These are phyloP conservation scores for Carex myosuroides DNA, from an alignment of 176 grass and related monocot species.

Conservation along the genomic window DNA sequence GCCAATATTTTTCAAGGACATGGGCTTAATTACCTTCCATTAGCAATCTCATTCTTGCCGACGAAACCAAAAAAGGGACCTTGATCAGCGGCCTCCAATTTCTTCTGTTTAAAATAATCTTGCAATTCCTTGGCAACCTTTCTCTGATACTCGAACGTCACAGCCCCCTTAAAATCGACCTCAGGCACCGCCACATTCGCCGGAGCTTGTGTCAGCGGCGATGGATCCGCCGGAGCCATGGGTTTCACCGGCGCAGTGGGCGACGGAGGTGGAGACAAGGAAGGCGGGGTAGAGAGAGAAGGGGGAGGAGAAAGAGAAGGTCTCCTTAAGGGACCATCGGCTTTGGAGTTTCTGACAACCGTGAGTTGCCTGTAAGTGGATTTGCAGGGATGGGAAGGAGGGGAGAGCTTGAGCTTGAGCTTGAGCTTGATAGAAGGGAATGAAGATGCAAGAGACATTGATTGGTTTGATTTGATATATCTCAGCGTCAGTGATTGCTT, in stretches of 20 bases:
- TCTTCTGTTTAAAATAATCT: slow-evolving; percentile 97
- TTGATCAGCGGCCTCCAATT: slow-evolving; percentile 71
- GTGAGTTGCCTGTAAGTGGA: slow-evolving; percentile 19
- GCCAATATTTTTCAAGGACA: background rate
- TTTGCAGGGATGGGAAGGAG: slow-evolving; percentile 26
- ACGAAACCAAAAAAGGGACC: slow-evolving; percentile 84
- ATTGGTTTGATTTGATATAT: slow-evolving; percentile 32
- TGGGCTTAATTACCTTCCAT: slow-evolving; percentile 56
- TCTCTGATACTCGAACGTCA: slow-evolving; percentile 96
- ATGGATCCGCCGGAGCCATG: slow-evolving; percentile 21
- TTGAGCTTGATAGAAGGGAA: slow-evolving; percentile 77
- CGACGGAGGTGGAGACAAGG: slow-evolving; percentile 27
- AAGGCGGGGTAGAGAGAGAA: slow-evolving; percentile 46
- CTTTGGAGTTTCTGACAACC: slow-evolving; percentile 65
- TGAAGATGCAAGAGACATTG: slow-evolving; percentile 55
- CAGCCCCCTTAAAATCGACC: slow-evolving; percentile 28
- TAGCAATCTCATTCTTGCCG: slow-evolving; percentile 80
- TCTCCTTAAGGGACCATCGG: slow-evolving; percentile 84
- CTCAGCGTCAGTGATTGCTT: background rate
- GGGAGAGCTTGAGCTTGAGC: slow-evolving; percentile 26
- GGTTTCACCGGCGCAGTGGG: slow-evolving; percentile 19
- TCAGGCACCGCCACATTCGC: slow-evolving; percentile 10
- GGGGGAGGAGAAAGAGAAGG: slow-evolving; percentile 71
- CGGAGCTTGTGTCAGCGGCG: slow-evolving; percentile 22
- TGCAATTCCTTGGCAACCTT: slow-evolving; percentile 97